Base-by-base conservation (phyloP, 192 early-diverging fungal species). In the Podila horticola region DNA sequence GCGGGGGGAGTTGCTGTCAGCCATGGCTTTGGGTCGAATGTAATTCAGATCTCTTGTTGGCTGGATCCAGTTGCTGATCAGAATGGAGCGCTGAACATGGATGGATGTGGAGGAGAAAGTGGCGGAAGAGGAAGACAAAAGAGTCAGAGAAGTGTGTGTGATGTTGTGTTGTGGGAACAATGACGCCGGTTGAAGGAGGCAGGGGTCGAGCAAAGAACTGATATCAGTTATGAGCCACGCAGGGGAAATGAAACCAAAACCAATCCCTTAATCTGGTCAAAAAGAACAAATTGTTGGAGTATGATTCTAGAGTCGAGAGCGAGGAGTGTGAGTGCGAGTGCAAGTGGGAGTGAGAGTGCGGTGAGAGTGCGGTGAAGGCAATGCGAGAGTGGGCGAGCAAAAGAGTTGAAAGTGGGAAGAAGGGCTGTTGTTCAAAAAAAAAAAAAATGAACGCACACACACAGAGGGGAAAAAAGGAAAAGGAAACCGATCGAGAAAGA, bases 111-210 rank as follows among this genome's bases (percentile, higher is more conserved):
- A 15, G 48, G 26, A 34, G 69, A 49, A 36, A 50, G 20, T 55
- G 69, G 69, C 10, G 50, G 69, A 31, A 45, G 69, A 55, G 69
- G 45, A 20, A 31, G 34, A 15, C 62, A 63, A 63, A 63, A 11
- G 15, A 13, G 41, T 45, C 41, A 45, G 41, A 9, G 41, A 19
- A 11, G 31, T 20, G 29, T 24, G 34, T 36, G 7, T 6, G 34
- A 10, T 36, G 34, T 10, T 8, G 34, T 36, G 34, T 36, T 36
- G 34, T 36, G 34, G 34, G 34, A 36, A 36, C 11, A 11, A 36
- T 36, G 34, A 36, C 34, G 34, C 34, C 9, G 58, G 28, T 17
- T 45, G 13, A 38, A 55, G 49, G 31, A 30, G 49, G 61, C 30
- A 61, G 55, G 60, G 41, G 61, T 63, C 13, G 62, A 38, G 22